Evolutionary conservation across 1,284 basidiomycete genomes (phyloP).

Genomic region (Tylopilus orsonianus): DNA sequence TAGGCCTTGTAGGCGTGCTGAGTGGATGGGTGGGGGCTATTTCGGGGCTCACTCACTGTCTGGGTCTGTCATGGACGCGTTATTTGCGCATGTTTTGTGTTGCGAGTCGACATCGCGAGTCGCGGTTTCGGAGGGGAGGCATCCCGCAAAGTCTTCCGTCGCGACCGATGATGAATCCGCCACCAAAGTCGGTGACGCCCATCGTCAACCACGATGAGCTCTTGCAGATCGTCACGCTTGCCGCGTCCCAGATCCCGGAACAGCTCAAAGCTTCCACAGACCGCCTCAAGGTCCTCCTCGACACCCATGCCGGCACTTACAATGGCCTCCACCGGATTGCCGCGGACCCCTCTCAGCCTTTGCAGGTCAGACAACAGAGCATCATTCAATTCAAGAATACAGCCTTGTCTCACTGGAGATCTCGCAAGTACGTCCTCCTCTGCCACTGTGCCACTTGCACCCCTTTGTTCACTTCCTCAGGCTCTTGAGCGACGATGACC

Average conservation of each 20-base stretch:
- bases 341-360: slow-evolving; percentile 51
- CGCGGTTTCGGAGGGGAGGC: not conserved
- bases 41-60: slow-evolving; percentile 7
- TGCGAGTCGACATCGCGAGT: slow-evolving; percentile 12
- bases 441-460: not conserved
- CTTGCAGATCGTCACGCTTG: slow-evolving; percentile 59
- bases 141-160: not conserved
- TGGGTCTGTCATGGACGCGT: too few relatives aligned
- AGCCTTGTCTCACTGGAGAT: slow-evolving; percentile 65
- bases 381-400: slow-evolving; percentile 84
- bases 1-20: not conserved
- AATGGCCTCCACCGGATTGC: slow-evolving; percentile 74
- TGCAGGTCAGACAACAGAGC: slow-evolving; percentile 68
- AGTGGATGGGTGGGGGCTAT: not conserved
- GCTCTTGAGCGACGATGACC: slow-evolving; percentile 63
- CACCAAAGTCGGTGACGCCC: slow-evolving; percentile 32
- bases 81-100: slow-evolving; percentile 31
- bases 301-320: slow-evolving; percentile 60
- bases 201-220: slow-evolving; percentile 56
- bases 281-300: slow-evolving; percentile 64
- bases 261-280: slow-evolving; percentile 57
- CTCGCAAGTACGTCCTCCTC: slow-evolving; percentile 54
- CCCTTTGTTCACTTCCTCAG: slow-evolving; percentile 39
- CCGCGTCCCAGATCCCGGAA: slow-evolving; percentile 68
- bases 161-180: slow-evolving; percentile 24